Base-by-base conservation (phyloP, 2,329 filamentous ascomycete genomes). In the Scleromitrula shiraiana region DNA sequence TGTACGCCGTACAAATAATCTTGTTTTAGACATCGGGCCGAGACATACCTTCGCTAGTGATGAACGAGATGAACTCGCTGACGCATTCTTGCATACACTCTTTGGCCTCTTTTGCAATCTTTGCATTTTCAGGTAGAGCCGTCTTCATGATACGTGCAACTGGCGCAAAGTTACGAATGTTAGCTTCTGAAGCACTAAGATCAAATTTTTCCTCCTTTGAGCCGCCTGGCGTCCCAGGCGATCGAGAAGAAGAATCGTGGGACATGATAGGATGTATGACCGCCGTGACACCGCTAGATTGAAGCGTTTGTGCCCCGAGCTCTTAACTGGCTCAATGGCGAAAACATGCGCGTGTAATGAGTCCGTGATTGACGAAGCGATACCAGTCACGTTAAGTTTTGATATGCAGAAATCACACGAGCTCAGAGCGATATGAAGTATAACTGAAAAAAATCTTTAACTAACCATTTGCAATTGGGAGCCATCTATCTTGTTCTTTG, bases 21-120 rank as follows among this genome's bases (percentile, higher is more conserved):
- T 42, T 41, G 47, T 47, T 42, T 50, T 26, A 30, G 27, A 41
- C 32, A 23, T 43, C 20, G 23, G 43, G 42, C 45, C 14, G 27
- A 44, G 42, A 72, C 85, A 65, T 68, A 95, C 93, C 93, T 77
- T 98, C 93, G 68, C 91, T 97, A 29, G 93, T 98, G 65, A 98
- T 97, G 75, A 98, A 98, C 6, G 88, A 95, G 73, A 98, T 98
- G 69, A 98, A 98, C 71, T 98, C 93, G 81, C 90, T 96, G 50
- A 98, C 93, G 65, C 93, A 98, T 69, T 98, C 93, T 69, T 98
- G 93, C 93, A 98, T 97, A 71, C 93, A 98, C 67, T 98, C 93
- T 69, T 98, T 98, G 48, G 93, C 93, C 67, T 98, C 93, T 67
- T 98, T 98, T 51, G 90, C 90, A 53, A 98, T 98, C 71, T 98